Percentiles rank a stretch among this genome's conserved stretches.
Evolutionary conservation across 495 filamentous ascomycete species (phyloP).

Genomic region (Trichoderma virens): DNA sequence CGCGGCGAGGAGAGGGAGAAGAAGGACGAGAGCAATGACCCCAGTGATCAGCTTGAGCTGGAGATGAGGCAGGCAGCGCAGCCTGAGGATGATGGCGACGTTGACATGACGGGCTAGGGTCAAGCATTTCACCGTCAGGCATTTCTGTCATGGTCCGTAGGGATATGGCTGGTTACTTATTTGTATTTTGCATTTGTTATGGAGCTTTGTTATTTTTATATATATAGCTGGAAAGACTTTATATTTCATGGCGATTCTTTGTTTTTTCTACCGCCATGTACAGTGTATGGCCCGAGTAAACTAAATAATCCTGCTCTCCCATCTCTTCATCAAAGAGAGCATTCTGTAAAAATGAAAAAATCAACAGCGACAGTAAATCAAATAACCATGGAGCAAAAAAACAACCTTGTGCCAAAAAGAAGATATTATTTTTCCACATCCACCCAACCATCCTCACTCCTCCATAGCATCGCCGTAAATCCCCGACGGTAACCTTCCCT

Average conservation of each 20-base stretch:
- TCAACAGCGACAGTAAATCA: not conserved
- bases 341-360: not conserved
- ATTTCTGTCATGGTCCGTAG: not conserved
- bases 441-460: too few species aligned
- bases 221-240: not conserved
- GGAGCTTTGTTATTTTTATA: not conserved
- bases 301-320: not conserved
- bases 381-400: slow-evolving; percentile 6
- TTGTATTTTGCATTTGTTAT: not conserved
- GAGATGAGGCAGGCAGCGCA: slow-evolving; percentile 39
- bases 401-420: not conserved
- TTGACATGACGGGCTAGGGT: slow-evolving; percentile 48
- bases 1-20: slow-evolving; percentile 17
- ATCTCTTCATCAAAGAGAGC: not conserved
- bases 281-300: not conserved
- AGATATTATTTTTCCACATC: too few species aligned
- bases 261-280: not conserved
- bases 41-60: slow-evolving; percentile 36
- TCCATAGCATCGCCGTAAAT: slow-evolving; percentile 49
- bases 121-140: not conserved
- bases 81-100: slow-evolving; percentile 38
- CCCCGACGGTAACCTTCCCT: slow-evolving; percentile 73
- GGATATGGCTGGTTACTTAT: not conserved
- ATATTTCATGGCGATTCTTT: not conserved
- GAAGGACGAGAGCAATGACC: slow-evolving; percentile 39